phyloP scores from a whole-genome alignment of 1,284 basidiomycete species.

The Ceratobasidium theobromae region DNA sequence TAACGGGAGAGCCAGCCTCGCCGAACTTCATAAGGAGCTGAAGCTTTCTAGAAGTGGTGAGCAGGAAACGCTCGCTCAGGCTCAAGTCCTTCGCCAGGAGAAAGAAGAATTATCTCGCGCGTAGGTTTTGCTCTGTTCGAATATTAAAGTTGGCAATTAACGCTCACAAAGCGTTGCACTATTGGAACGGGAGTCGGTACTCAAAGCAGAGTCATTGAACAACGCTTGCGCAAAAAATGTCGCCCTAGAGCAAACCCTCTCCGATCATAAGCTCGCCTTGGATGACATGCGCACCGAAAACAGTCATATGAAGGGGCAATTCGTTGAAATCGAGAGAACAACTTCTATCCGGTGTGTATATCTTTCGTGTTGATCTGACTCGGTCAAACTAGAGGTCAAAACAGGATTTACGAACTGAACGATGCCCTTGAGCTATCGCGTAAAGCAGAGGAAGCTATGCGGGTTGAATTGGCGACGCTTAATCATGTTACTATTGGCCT shows the following conservation, averaged over 20 bases:
- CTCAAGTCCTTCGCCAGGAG: background rate
- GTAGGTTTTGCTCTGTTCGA: constrained; percentile 14
- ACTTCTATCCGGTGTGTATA: background rate
- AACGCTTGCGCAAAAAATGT: constrained; percentile 37
- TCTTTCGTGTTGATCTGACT: background rate
- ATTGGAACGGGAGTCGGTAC: background rate
- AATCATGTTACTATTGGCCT: background rate
- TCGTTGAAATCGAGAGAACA: background rate
- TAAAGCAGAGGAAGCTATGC: background rate
- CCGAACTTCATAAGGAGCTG: background rate
- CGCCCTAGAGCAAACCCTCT: background rate
- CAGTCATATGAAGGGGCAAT: background rate
- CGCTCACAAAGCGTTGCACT: background rate
- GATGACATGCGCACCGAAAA: background rate
- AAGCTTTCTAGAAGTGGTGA: background rate
- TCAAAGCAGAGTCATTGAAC: constrained; percentile 22
- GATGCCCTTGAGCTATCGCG: background rate
- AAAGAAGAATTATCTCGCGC: background rate
- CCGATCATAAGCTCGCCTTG: background rate
- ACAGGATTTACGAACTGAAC: background rate
- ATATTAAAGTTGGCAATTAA: too few species aligned
- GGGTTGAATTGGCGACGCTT: background rate
- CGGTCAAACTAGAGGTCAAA: background rate
- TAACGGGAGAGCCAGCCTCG: background rate
- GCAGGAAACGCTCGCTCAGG: background rate